Percentiles rank a stretch among this genome's conserved stretches.
Evolutionary conservation across 768 basidiomycete genomes (phyloP).

Genomic region (Cantharellus anzutake): DNA sequence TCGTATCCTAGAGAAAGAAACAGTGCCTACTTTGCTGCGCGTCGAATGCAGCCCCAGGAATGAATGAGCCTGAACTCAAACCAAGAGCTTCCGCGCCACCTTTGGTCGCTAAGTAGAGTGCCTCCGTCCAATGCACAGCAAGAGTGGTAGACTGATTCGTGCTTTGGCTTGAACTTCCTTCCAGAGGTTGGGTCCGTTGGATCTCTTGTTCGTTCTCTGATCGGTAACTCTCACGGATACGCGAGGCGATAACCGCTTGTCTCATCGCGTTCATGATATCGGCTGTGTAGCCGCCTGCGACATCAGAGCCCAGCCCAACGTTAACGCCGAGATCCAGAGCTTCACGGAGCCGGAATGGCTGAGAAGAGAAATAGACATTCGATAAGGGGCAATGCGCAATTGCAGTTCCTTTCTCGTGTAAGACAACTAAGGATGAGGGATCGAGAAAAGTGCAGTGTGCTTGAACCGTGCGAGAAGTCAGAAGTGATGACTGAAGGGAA

Average conservation of each 20-base stretch:
- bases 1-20: neutral
- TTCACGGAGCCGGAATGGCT: conserved; percentile 12
- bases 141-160: conserved; percentile 11
- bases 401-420: conserved; percentile 33
- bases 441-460: conserved; percentile 78
- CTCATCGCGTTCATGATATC: conserved; percentile 71
- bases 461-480: conserved; percentile 51
- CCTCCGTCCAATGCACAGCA: conserved; percentile 62
- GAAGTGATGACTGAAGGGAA: conserved; percentile 30
- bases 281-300: conserved; percentile 70
- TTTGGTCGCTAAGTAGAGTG: conserved; percentile 60
- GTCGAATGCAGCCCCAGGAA: conserved; percentile 48
- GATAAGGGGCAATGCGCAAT: conserved; percentile 82
- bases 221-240: conserved; percentile 41
- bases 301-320: conserved; percentile 69
- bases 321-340: conserved; percentile 25
- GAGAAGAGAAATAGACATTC: conserved; percentile 68
- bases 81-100: conserved; percentile 60
- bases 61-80: conserved; percentile 33
- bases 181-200: neutral
- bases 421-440: conserved; percentile 28
- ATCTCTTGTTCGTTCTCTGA: conserved; percentile 11
- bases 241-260: conserved; percentile 49
- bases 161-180: conserved; percentile 9
- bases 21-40: conserved; percentile 47